Conservation (phyloP, 2,329 filamentous ascomycete genomes). For the Parascedosporium putredinis region DNA sequence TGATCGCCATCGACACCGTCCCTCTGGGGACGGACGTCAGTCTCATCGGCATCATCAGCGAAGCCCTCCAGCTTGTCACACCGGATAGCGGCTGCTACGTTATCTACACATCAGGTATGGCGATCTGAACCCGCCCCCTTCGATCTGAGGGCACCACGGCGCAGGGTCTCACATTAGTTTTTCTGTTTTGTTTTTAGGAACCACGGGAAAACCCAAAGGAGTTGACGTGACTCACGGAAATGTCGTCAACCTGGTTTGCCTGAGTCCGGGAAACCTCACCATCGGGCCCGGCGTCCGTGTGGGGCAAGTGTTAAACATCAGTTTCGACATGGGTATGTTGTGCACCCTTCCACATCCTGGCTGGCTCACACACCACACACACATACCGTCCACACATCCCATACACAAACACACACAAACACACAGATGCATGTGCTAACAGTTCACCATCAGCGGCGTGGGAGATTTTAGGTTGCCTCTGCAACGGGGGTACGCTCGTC, state of each 20-base stretch:
- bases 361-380: too few relatives aligned
- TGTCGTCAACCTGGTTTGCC: constrained; percentile 41
- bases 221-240: constrained; percentile 47
- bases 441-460: too few relatives aligned
- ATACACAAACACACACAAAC: too few relatives aligned
- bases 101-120: constrained; percentile 43
- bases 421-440: too few relatives aligned
- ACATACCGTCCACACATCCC: too few relatives aligned
- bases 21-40: neutral
- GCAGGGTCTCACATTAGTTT: too few relatives aligned
- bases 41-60: constrained; percentile 6
- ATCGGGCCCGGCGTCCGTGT: constrained; percentile 40
- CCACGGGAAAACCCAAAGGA: constrained; percentile 47
- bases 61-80: constrained; percentile 21
- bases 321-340: constrained; percentile 49
- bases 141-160: neutral
- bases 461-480: constrained; percentile 47
- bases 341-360: neutral
- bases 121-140: neutral
- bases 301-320: constrained; percentile 45
- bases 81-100: constrained; percentile 32
- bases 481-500: constrained; percentile 46
- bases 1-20: constrained; percentile 19
- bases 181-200: constrained; percentile 27
- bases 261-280: constrained; percentile 38